A percentile compares a stretch with the other conserved stretches of the same genome.
These are phyloP conservation scores for Crucihimalaya himalaica DNA, from an alignment of 345 rosid species.

Conservation along the genomic window DNA sequence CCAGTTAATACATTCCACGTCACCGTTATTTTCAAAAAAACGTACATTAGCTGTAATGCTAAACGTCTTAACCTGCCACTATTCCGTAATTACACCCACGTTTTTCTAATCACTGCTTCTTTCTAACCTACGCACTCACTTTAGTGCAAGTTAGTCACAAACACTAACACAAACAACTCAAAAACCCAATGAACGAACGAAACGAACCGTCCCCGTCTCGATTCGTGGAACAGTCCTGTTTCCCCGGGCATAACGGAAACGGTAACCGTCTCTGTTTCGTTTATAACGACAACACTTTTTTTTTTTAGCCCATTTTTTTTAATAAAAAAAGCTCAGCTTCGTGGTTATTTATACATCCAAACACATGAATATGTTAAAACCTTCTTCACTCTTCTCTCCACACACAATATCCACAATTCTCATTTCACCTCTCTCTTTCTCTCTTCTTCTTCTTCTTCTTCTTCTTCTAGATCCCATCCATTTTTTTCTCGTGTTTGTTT, in stretches of 20 bases:
- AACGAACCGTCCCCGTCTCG: constrained; percentile 24
- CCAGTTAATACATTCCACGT: constrained; percentile 18
- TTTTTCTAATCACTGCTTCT: not conserved
- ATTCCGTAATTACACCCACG: constrained; percentile 10
- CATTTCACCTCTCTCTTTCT: constrained; percentile 4
- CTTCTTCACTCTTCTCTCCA: constrained; percentile 34
- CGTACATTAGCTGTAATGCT: constrained; percentile 38
- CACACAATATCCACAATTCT: not conserved
- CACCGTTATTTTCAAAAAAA: not conserved
- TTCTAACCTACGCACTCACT: not conserved
- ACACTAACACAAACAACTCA: not conserved
- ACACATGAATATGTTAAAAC: constrained; percentile 45
- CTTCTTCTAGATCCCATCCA: constrained; percentile 26
- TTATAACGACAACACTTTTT: constrained; percentile 6
- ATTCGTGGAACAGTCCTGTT: constrained; percentile 43
- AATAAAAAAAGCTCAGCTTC: constrained; percentile 32
- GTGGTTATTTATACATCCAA: constrained; percentile 64
- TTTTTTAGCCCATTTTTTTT: not conserved
- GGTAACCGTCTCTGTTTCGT: constrained; percentile 39
- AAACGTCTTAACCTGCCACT: constrained; percentile 26
- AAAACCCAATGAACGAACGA: constrained; percentile 6
- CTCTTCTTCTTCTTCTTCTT: not conserved
- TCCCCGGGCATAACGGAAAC: constrained; percentile 56
- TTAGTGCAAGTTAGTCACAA: constrained; percentile 10
- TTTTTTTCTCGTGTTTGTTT: not conserved